Conservation (phyloP, 163 green algal species). For the Picocystis sp. region DNA sequence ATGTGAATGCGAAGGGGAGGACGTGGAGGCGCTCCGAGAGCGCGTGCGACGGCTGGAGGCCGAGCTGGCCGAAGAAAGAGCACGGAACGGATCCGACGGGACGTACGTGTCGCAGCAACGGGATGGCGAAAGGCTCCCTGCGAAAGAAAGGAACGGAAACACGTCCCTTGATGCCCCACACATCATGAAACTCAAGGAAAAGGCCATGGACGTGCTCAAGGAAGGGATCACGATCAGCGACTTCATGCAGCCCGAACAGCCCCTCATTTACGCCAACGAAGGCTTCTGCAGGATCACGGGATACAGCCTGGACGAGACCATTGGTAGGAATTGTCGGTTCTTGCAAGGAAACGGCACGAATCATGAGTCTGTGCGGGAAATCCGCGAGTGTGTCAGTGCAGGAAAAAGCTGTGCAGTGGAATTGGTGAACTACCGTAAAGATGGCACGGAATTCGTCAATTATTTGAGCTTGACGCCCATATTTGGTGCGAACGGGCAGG, state of each 20-base stretch:
- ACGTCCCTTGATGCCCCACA: no score
- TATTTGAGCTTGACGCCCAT: slow-evolving; percentile 6
- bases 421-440: slow-evolving; percentile 6
- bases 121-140: no score
- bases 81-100: no score
- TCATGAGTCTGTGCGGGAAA: background rate
- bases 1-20: no score
- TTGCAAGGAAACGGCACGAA: slow-evolving; percentile 1
- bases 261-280: slow-evolving; percentile 27
- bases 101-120: no score
- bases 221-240: slow-evolving; percentile 13
- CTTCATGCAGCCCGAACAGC: slow-evolving; percentile 3
- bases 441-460: slow-evolving; percentile 5
- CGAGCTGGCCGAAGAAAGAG: no score
- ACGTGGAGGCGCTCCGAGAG: no score
- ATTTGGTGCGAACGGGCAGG: background rate
- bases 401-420: slow-evolving; percentile 4
- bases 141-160: no score
- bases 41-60: no score
- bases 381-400: slow-evolving; percentile 1
- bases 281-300: slow-evolving; percentile 11
- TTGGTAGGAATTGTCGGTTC: slow-evolving; percentile 9
- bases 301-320: slow-evolving; percentile 5
- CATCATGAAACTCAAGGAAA: slow-evolving; percentile 11
- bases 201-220: slow-evolving; percentile 9